phyloP scores from a whole-genome alignment of 2,329 filamentous ascomycete genomes.

The Amauroascus niger region DNA sequence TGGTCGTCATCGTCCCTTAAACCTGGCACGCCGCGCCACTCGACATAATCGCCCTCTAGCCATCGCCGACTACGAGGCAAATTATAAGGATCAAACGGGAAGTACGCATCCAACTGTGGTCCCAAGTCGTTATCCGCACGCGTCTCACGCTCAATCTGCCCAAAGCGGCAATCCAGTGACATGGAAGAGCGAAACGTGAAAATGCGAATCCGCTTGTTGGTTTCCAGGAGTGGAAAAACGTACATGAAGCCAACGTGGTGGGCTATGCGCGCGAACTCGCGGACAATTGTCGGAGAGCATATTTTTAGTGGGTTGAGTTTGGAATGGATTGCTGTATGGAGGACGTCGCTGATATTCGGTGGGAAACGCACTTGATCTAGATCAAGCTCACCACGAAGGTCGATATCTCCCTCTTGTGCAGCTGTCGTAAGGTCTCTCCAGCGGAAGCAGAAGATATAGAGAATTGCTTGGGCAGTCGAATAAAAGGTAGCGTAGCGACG shows the following conservation, averaged over 20 bases:
- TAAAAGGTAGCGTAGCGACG: slow-evolving; percentile 79
- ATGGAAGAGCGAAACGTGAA: slow-evolving; percentile 50
- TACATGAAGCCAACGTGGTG: slow-evolving; percentile 82
- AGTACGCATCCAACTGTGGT: slow-evolving; percentile 85
- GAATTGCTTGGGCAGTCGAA: slow-evolving; percentile 72
- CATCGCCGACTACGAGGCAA: slow-evolving; percentile 77
- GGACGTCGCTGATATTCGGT: slow-evolving; percentile 59
- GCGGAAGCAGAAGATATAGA: slow-evolving; percentile 96
- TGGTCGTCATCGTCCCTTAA: slow-evolving; percentile 51
- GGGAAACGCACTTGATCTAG: slow-evolving; percentile 70
- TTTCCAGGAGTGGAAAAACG: slow-evolving; percentile 76
- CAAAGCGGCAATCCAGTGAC: slow-evolving; percentile 30
- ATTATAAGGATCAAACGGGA: slow-evolving; percentile 95
- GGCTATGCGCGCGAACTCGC: slow-evolving; percentile 81
- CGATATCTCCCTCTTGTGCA: slow-evolving; percentile 41
- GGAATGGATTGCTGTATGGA: slow-evolving; percentile 71
- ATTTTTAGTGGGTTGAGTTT: slow-evolving; percentile 92
- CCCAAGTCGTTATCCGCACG: slow-evolving; percentile 59
- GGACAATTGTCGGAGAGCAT: slow-evolving; percentile 80
- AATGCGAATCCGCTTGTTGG: slow-evolving; percentile 81
- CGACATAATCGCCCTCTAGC: slow-evolving; percentile 74
- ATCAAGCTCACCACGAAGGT: slow-evolving; percentile 46
- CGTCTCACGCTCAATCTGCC: slow-evolving; percentile 46
- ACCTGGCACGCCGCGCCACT: slow-evolving; percentile 67
- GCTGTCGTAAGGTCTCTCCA: slow-evolving; percentile 78